Evolutionary conservation across 352 stramenopile genomes (phyloP).

Genomic region (Phytophthora citricola): DNA sequence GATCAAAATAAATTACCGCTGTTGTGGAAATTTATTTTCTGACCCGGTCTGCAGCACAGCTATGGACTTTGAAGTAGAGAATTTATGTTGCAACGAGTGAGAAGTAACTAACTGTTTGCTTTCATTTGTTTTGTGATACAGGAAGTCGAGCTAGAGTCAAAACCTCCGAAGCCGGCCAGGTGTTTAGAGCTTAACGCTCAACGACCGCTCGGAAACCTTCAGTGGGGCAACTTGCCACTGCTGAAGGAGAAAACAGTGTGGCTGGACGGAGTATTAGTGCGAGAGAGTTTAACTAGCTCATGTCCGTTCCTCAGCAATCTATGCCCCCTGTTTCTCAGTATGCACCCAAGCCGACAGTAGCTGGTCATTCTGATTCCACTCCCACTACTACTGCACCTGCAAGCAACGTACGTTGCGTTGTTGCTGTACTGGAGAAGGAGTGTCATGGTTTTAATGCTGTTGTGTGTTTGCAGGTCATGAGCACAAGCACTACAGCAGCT

Average conservation of each 20-base stretch:
- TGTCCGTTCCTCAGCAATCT: slow-evolving; percentile 71
- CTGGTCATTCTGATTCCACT: slow-evolving; percentile 47
- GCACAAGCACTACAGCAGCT: slow-evolving; percentile 27
- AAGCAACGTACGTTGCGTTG: slow-evolving; percentile 37
- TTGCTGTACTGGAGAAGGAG: neutral
- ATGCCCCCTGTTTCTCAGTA: slow-evolving; percentile 82
- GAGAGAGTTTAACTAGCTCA: slow-evolving; percentile 39
- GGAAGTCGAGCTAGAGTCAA: slow-evolving; percentile 21
- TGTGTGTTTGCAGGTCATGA: slow-evolving; percentile 37
- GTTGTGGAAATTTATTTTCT: slow-evolving; percentile 37
- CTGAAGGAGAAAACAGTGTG: slow-evolving; percentile 9
- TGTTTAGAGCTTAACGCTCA: slow-evolving; percentile 4
- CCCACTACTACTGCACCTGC: slow-evolving; percentile 26
- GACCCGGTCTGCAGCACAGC: neutral
- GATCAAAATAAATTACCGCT: slow-evolving; percentile 42
- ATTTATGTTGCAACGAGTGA: slow-evolving; percentile 11
- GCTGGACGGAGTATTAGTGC: slow-evolving; percentile 8
- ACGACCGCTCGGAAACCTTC: slow-evolving; percentile 9
- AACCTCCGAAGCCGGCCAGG: neutral
- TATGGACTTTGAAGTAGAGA: slow-evolving; percentile 3
- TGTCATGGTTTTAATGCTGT: slow-evolving; percentile 7
- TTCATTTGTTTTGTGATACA: slow-evolving; percentile 11
- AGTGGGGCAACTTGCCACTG: slow-evolving; percentile 8
- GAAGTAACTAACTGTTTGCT: slow-evolving; percentile 16
- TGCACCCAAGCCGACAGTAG: slow-evolving; percentile 54